A percentile compares a stretch with the other conserved stretches of the same genome.
phyloP scores from a whole-genome alignment of 176 grass and related monocot genomes.

The Ananas comosus region DNA sequence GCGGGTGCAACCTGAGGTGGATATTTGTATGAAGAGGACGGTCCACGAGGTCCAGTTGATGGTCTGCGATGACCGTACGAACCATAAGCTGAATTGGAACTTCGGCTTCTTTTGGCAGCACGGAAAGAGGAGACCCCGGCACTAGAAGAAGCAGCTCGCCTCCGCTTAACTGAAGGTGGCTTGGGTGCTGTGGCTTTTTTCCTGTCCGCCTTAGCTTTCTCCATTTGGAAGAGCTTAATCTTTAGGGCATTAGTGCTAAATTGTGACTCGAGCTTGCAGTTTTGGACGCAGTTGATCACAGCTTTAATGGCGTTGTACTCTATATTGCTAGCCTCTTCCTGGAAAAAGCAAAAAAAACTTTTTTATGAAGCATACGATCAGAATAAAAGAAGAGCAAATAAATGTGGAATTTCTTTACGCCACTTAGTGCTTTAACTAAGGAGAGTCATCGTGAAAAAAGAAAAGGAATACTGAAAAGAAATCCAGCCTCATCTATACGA shows the following conservation, averaged over 20 bases:
- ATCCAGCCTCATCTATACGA: background rate
- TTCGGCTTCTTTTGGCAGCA: constrained; percentile 13
- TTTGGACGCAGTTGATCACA: constrained; percentile 59
- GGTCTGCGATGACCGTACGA: constrained; percentile 1
- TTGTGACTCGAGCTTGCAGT: constrained; percentile 45
- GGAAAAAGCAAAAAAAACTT: background rate
- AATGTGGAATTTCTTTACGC: background rate
- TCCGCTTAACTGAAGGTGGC: background rate
- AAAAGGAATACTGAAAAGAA: background rate
- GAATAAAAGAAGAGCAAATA: background rate
- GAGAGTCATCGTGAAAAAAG: background rate
- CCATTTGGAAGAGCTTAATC: constrained; percentile 39
- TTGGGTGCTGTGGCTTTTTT: constrained; percentile 29
- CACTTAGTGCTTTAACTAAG: background rate
- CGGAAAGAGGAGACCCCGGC: background rate
- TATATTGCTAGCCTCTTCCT: constrained; percentile 44
- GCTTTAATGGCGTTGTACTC: constrained; percentile 54
- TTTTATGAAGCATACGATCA: constrained; percentile 4
- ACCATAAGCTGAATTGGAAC: background rate
- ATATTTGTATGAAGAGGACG: constrained; percentile 10
- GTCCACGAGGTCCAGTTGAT: background rate
- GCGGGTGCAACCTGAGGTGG: constrained; percentile 6
- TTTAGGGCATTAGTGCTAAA: constrained; percentile 38
- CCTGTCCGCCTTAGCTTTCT: constrained; percentile 52
- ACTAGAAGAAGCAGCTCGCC: background rate